These are phyloP conservation scores for Hymenoscyphus infarciens DNA, from an alignment of 2,329 filamentous ascomycete species.

Conservation along the genomic window DNA sequence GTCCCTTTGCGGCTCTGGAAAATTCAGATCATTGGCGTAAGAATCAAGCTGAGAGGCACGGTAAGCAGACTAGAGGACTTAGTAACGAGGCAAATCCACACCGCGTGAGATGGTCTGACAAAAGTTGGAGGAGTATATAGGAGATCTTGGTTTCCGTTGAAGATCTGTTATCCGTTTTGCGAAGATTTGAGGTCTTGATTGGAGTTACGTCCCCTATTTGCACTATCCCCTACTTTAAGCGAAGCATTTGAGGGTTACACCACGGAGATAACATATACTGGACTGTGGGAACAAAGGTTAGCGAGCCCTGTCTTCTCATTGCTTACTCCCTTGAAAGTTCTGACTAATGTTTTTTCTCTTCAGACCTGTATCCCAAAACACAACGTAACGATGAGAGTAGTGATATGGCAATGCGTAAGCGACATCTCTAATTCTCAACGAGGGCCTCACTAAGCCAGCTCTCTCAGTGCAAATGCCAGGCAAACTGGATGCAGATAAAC, in stretches of 20 bases:
- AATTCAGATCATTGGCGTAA: background rate
- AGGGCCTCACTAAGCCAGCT: background rate
- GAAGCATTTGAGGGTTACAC: background rate
- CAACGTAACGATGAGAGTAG: background rate
- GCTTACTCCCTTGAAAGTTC: background rate
- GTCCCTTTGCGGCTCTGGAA: background rate
- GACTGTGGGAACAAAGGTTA: background rate
- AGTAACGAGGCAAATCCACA: background rate
- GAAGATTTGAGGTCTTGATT: background rate
- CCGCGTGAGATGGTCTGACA: background rate
- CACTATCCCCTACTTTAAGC: background rate
- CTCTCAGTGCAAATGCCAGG: background rate
- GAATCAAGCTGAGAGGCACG: constrained; percentile 1
- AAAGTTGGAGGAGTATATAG: background rate
- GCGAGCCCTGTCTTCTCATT: background rate
- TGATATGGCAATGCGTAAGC: constrained; percentile 1
- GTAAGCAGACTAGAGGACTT: background rate
- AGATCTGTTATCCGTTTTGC: background rate
- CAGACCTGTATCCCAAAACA: background rate
- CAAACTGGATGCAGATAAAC: background rate
- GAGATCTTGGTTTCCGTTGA: background rate
- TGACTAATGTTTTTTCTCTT: background rate
- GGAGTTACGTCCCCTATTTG: background rate
- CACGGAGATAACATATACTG: background rate
- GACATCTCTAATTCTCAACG: background rate